Evolutionary conservation across 2,329 filamentous ascomycete genomes (phyloP).

Genomic region (Apiospora phragmitis): DNA sequence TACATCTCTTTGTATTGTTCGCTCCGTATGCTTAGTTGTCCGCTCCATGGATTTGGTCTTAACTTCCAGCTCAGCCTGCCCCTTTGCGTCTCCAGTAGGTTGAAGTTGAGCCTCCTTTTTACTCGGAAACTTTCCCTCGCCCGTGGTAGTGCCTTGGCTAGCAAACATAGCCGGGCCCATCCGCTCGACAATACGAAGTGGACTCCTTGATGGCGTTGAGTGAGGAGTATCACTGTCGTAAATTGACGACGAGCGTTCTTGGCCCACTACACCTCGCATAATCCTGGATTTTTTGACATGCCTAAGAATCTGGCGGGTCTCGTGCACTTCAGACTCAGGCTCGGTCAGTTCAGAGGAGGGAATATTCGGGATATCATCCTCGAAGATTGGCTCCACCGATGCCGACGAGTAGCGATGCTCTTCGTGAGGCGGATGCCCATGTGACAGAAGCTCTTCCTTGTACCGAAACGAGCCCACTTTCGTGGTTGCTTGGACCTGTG

Average conservation of each 20-base stretch:
- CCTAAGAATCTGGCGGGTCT: not conserved
- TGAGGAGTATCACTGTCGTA: not conserved
- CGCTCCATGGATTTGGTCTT: not conserved
- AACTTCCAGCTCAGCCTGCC: not conserved
- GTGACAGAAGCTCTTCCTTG: slow-evolving; percentile 15
- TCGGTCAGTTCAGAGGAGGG: not conserved
- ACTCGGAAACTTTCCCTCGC: not conserved
- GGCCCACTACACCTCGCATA: not conserved
- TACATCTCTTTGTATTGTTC: not conserved
- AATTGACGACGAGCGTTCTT: not conserved
- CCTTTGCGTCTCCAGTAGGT: not conserved
- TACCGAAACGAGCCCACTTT: slow-evolving; percentile 18
- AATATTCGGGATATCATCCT: not conserved
- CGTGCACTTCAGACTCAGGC: not conserved
- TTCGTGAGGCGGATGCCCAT: slow-evolving; percentile 11
- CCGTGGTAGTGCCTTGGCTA: not conserved
- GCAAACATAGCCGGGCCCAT: not conserved
- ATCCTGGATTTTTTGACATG: not conserved
- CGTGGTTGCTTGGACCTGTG: slow-evolving; percentile 17
- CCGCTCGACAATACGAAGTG: not conserved
- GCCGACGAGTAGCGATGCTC: not conserved
- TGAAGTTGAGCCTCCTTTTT: not conserved
- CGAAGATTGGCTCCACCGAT: not conserved
- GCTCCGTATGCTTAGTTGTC: not conserved
- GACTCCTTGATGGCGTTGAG: not conserved